phyloP scores from a whole-genome alignment of 78 protist genomes.

The Thecamonas trahens region DNA sequence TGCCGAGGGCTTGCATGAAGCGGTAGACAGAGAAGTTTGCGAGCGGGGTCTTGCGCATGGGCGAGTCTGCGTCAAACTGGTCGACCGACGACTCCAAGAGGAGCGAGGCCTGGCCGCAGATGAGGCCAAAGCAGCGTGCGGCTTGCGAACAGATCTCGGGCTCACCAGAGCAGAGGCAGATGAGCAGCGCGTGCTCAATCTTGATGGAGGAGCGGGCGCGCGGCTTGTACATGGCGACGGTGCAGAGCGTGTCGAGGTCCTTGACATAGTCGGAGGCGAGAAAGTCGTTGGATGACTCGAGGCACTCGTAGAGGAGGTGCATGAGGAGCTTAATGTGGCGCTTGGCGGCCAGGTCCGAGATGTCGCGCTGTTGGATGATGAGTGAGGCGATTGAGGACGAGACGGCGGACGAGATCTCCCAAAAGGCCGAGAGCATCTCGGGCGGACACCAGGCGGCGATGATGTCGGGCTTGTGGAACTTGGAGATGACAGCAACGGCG shows the following conservation, averaged over 20 bases:
- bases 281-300: neutral
- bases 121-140: constrained; percentile 38
- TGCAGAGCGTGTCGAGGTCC: neutral
- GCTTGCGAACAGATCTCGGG: constrained; percentile 49
- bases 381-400: constrained; percentile 28
- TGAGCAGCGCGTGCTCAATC: constrained; percentile 46
- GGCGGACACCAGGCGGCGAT: constrained; percentile 37
- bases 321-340: neutral
- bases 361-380: constrained; percentile 22
- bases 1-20: no score
- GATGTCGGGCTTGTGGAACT: no score
- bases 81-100: constrained; percentile 33
- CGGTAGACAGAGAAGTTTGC: no score
- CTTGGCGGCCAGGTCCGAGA: neutral
- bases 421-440: constrained; percentile 40
- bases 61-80: no score
- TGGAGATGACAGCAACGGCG: no score
- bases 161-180: constrained; percentile 42
- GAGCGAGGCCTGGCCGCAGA: constrained; percentile 47
- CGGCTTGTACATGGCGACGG: no score
- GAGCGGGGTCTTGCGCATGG: no score
- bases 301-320: neutral
- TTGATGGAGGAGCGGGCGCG: neutral
- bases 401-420: constrained; percentile 47
- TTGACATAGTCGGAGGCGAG: neutral